Conservation (phyloP, 2,329 filamentous ascomycete genomes). For the Dactylella cylindrospora region DNA sequence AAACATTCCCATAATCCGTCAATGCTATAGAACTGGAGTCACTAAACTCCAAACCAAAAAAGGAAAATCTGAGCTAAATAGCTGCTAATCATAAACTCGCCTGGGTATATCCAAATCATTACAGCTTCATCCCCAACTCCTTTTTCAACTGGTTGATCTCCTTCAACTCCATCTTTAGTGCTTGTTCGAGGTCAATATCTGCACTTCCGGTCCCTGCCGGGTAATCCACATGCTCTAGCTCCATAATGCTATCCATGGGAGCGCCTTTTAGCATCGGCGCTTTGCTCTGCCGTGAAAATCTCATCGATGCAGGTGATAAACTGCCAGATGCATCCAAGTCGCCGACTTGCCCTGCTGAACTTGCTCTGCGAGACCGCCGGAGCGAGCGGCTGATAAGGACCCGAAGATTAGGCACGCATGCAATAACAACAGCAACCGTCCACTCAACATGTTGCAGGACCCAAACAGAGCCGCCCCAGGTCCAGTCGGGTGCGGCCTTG, state of each 20-base stretch:
- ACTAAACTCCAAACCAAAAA: conserved; percentile 3
- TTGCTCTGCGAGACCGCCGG: conserved; percentile 7
- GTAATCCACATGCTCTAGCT: conserved; percentile 40
- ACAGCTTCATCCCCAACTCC: conserved; percentile 8
- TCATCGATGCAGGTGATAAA: conserved; percentile 37
- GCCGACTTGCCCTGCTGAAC: conserved; percentile 16
- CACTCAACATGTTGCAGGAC: conserved; percentile 41
- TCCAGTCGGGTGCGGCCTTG: conserved; percentile 37
- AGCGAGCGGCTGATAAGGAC: conserved; percentile 28
- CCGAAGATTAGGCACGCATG: conserved; percentile 38
- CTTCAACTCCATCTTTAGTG: conserved; percentile 33
- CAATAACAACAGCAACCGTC: conserved; percentile 36
- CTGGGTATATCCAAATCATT: not conserved
- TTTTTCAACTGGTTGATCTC: conserved; percentile 34
- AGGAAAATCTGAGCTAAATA: not conserved
- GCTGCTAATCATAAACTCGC: not conserved
- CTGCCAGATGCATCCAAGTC: conserved; percentile 28
- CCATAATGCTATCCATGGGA: conserved; percentile 41
- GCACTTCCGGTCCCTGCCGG: conserved; percentile 35
- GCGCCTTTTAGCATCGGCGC: conserved; percentile 36
- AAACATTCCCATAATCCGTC: not conserved
- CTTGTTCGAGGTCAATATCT: conserved; percentile 40
- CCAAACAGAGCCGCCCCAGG: conserved; percentile 40
- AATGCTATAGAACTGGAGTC: not conserved
- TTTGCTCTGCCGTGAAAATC: conserved; percentile 43